Evolutionary conservation across 768 basidiomycete species (phyloP).

Genomic region (Coprinellus micaceus): DNA sequence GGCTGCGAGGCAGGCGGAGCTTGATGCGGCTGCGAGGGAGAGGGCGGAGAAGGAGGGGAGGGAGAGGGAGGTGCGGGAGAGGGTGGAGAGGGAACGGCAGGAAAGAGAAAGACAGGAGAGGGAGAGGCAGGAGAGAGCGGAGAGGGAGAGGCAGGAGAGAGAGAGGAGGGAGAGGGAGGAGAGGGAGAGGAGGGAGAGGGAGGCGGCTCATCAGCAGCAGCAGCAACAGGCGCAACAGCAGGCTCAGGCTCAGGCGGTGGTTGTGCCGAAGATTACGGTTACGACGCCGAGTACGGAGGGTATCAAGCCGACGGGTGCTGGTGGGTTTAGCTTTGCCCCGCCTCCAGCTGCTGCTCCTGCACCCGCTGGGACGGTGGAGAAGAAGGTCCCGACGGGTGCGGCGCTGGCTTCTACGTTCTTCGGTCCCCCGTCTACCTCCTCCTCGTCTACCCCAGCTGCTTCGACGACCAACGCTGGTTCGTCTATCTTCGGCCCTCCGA

Average conservation of each 20-base stretch:
- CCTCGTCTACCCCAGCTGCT: not conserved
- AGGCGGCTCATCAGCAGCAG: too few relatives aligned
- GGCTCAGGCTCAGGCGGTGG: constrained; percentile 8
- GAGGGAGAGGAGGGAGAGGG: constrained; percentile 15
- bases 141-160: constrained; percentile 12
- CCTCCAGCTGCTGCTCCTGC: constrained; percentile 12
- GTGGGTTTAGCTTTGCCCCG: not conserved
- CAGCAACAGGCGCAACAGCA: constrained; percentile 14
- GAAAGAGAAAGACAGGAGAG: constrained; percentile 18
- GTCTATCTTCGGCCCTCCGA: not conserved
- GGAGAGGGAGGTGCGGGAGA: constrained; percentile 25
- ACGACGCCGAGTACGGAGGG: constrained; percentile 14
- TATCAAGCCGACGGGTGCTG: constrained; percentile 9
- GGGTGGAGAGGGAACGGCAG: constrained; percentile 22
- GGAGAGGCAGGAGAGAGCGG: constrained; percentile 19
- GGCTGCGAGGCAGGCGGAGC: constrained; percentile 41
- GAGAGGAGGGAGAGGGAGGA: constrained; percentile 24
- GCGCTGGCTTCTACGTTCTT: not conserved
- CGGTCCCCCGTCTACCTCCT: not conserved
- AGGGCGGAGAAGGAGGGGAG: constrained; percentile 28
- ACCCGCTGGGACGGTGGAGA: not conserved
- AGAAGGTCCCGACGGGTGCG: not conserved
- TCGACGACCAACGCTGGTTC: not conserved
- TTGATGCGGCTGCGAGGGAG: constrained; percentile 35
- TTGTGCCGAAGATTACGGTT: constrained; percentile 26